Evolutionary conservation across 2,329 filamentous ascomycete genomes (phyloP).

Genomic region (Chaetomiaceae sp.): DNA sequence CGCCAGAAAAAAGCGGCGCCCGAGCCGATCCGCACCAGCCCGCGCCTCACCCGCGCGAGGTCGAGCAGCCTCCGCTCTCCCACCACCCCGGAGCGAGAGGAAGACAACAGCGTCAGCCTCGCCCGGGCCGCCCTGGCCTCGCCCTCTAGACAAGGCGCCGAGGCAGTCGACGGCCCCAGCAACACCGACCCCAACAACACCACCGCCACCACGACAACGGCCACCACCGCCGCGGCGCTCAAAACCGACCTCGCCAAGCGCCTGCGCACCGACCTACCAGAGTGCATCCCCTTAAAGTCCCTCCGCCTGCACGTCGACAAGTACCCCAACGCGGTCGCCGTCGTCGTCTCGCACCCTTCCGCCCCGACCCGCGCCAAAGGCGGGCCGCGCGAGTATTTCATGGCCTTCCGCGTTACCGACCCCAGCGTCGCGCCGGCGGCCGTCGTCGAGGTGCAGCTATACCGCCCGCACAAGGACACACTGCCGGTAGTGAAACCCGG

Average conservation of each 20-base stretch:
- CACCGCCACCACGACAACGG: not conserved
- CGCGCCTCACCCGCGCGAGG: constrained; percentile 24
- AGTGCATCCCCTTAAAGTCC: constrained; percentile 46
- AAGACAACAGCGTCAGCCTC: constrained; percentile 27
- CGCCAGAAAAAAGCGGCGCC: constrained; percentile 15
- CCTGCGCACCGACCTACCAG: constrained; percentile 44
- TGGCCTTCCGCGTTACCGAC: constrained; percentile 53
- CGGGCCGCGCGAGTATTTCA: constrained; percentile 53
- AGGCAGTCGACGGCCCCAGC: constrained; percentile 3
- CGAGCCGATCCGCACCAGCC: constrained; percentile 19
- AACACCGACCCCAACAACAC: not conserved
- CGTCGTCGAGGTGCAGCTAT: constrained; percentile 51
- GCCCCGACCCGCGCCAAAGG: constrained; percentile 49
- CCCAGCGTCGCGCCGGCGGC: constrained; percentile 44
- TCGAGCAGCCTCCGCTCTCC: constrained; percentile 26
- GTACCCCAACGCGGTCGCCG: constrained; percentile 45
- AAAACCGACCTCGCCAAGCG: constrained; percentile 42
- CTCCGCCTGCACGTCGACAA: constrained; percentile 45
- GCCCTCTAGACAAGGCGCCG: constrained; percentile 19
- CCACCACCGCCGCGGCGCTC: constrained; percentile 26
- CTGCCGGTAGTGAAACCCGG: constrained; percentile 50
- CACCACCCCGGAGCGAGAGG: constrained; percentile 19
- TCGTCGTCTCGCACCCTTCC: constrained; percentile 46
- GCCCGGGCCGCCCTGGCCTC: constrained; percentile 29
- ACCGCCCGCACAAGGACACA: constrained; percentile 51